Conservation (phyloP, 495 filamentous ascomycete species). For the Achaetomiella virescens region DNA sequence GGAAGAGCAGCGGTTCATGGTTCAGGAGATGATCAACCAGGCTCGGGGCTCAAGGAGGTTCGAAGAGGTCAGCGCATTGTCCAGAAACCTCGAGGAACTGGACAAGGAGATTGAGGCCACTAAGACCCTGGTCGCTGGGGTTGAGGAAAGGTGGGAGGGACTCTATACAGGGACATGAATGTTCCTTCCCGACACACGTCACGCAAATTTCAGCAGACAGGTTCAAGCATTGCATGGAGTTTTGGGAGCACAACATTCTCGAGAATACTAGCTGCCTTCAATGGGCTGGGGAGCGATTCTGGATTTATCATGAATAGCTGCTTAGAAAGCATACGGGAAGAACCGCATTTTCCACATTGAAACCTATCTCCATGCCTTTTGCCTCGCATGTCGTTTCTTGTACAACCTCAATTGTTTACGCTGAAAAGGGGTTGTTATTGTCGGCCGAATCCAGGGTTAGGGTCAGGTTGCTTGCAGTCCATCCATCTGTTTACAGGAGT, state of each 20-base stretch:
- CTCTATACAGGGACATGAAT: slow-evolving; percentile 28
- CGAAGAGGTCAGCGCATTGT: slow-evolving; percentile 78
- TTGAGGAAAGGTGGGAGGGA: slow-evolving; percentile 50
- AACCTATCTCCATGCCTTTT: too few species aligned
- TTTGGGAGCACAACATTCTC: not conserved
- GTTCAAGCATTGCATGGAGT: slow-evolving; percentile 16
- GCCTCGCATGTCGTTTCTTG: too few species aligned
- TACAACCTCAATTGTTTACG: too few species aligned
- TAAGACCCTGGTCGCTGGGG: slow-evolving; percentile 43
- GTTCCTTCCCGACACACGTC: not conserved
- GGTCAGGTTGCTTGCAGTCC: too few species aligned
- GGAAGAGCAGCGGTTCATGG: slow-evolving; percentile 91
- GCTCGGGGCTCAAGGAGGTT: slow-evolving; percentile 77
- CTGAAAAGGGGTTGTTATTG: too few species aligned
- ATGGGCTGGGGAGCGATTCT: not conserved
- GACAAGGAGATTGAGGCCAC: slow-evolving; percentile 73
- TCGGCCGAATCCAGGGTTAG: not conserved
- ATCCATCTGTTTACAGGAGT: too few species aligned
- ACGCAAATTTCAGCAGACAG: not conserved
- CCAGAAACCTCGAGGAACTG: slow-evolving; percentile 77
- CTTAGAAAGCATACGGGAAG: too few species aligned
- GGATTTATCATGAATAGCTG: not conserved
- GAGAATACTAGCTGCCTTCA: too few species aligned
- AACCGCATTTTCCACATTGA: too few species aligned
- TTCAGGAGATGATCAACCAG: slow-evolving; percentile 78